Evolutionary conservation across 2,329 filamentous ascomycete species (phyloP), one percentile per base, ranked within the genome.

Genomic region (Cordyceps cateniannulata): DNA sequence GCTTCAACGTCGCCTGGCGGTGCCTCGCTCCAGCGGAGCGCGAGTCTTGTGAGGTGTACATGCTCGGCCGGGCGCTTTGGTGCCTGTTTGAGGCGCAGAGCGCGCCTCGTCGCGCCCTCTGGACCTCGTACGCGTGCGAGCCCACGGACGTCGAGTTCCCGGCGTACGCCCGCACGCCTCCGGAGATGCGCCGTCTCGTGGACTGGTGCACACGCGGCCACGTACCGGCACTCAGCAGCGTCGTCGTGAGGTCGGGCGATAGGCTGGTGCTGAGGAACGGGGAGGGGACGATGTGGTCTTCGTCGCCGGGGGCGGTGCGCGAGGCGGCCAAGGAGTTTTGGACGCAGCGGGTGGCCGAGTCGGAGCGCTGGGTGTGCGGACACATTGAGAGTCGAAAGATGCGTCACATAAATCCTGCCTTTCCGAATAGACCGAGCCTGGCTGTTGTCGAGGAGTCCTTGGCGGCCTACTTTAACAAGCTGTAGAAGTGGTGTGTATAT

Each of bases 41-140:
- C 64, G 84, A 86, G 66, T 75, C 79, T 0, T 83, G 83, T 22
- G 80, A 84, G 68, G 83, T 85, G 1, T 86, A 85, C 70, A 85
- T 85, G 83, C 78, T 86, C 18, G 84, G 83, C 6, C 77, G 83
- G 44, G 75, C 85, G 27, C 72, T 86, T 51, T 86, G 83, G 83
- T 86, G 84, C 67, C 78, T 86, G 18, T 86, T 86, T 61, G 84
- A 86, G 68, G 82, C 81, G 22, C 79, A 80, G 66, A 81, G 81
- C 62, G 82, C 82, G 2, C 83, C 83, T 1, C 81, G 86, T 65
- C 76, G 76, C 63, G 78, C 79, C 3, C 76, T 84, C 14, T 85
- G 83, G 83, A 77, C 83, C 64, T 85, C 83, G 50, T 85, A 85
- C 67, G 73, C 73, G 18, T 79, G 78, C 70, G 83, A 85, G 67